Evolutionary conservation across 192 early-diverging fungal species (phyloP), one percentile per base, ranked within the genome.

Genomic region (Lunasporangiospora selenospora): DNA sequence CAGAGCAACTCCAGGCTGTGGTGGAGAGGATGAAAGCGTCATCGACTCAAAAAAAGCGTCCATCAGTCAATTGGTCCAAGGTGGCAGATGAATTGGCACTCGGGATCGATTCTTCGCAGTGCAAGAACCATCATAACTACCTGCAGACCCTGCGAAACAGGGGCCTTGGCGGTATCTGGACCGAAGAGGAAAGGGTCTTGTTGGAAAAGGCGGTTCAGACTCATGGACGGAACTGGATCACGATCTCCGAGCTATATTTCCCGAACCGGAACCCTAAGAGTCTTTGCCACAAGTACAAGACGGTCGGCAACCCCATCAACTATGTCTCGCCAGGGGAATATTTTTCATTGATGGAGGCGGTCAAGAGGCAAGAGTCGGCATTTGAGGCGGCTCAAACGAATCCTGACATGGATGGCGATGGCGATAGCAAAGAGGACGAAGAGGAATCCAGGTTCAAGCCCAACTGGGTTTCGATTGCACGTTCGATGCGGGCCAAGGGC

Each of bases 61-160:
- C 13, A 13, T 31, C 52, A 10, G 29, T 63, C 21, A 43, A 39
- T 11, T 73, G 69, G 69, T 36, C 21, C 8, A 53, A 41, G 9
- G 61, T 63, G 4, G 49, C 69, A 1, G 41, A 43, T 27, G 19
- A 13, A 2, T 58, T 58, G 60, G 31, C n/a, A 1, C 9, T 73
- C 36, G 42, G 23, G 1, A 23, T 73, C 32, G 18, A 24, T 6
- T 18, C 46, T 1, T 40, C 12, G 0, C 69, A 73, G 33, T 63
- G 58, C 49, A 73, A 73, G 32, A 59, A 73, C 16, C 69, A 73
- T 18, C 55, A 63, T 23, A 63, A 73, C 13, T 73, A 73, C 27
- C 58, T 73, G 12, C 24, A 33, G 27, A 51, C 39, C 33, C 19
- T 46, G 4, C 23, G 23, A 9, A 43, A 36, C 16, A 26, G 26